Evolutionary conservation across 257 asterid genomes (phyloP).

Genomic region (Solanum dulcamara): DNA sequence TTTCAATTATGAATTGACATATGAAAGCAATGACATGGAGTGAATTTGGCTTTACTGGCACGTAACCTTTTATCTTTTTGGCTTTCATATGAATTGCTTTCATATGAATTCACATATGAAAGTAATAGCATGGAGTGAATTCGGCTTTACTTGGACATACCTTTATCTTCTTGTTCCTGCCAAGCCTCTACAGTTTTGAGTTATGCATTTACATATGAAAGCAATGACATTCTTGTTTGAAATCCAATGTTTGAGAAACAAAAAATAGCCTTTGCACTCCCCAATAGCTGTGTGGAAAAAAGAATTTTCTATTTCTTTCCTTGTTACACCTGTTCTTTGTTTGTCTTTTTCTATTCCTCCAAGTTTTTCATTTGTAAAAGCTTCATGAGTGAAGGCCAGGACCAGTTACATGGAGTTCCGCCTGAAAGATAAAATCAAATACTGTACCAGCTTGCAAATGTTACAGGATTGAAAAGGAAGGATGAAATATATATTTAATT

Average conservation of each 20-base stretch:
- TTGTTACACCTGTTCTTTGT: neutral
- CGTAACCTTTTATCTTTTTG: neutral
- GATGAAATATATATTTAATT: neutral
- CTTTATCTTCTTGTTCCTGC: neutral
- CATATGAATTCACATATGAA: neutral
- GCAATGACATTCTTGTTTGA: neutral
- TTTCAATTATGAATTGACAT: neutral
- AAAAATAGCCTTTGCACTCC: neutral
- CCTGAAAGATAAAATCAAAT: neutral
- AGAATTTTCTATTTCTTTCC: neutral
- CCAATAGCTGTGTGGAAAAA: neutral
- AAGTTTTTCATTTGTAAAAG: neutral
- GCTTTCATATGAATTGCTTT: too few relatives aligned
- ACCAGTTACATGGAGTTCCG: neutral
- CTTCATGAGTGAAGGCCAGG: neutral
- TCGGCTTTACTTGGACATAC: neutral
- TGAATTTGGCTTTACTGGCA: neutral
- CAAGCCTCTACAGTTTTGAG: neutral
- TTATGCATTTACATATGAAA: neutral
- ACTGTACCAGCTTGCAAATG: neutral
- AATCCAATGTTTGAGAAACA: neutral
- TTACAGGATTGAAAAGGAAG: neutral
- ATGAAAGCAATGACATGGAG: neutral
- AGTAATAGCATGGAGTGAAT: neutral
- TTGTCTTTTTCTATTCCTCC: neutral